These are phyloP conservation scores for Stachybotrys echinatus DNA, from an alignment of 2,329 filamentous ascomycete genomes.

Conservation along the genomic window DNA sequence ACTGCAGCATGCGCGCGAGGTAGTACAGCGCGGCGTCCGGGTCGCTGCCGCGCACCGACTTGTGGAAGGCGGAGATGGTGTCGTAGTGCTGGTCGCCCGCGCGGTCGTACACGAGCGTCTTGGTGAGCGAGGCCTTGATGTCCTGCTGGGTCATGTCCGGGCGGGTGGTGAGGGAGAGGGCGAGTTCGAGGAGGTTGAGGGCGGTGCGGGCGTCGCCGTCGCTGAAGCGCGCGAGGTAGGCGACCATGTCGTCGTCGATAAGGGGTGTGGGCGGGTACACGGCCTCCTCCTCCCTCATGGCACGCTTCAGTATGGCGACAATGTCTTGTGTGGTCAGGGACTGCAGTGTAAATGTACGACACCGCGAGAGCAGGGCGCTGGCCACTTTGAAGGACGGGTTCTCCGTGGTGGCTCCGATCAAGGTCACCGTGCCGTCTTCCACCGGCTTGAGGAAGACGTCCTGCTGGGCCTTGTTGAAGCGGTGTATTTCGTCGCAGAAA, in stretches of 20 bases:
- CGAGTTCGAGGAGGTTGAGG: constrained; percentile 85
- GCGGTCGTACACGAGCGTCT: constrained; percentile 91
- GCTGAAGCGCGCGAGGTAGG: constrained; percentile 78
- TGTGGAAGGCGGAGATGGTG: constrained; percentile 95
- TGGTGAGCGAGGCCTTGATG: constrained; percentile 79
- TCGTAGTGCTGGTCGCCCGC: constrained; percentile 97
- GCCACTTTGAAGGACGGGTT: constrained; percentile 95
- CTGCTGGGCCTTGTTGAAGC: constrained; percentile 88
- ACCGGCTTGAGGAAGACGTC: constrained; percentile 93
- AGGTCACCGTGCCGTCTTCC: constrained; percentile 81
- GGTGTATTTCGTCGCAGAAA: constrained; percentile 95
- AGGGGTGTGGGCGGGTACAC: constrained; percentile 43
- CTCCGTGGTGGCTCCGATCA: constrained; percentile 95
- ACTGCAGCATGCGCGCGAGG: constrained; percentile 90
- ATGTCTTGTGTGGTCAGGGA: constrained; percentile 71
- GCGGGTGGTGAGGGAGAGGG: constrained; percentile 62
- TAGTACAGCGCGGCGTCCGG: constrained; percentile 90
- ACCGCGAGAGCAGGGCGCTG: constrained; percentile 79
- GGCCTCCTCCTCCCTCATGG: constrained; percentile 56
- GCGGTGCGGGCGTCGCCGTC: constrained; percentile 92
- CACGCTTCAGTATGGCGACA: constrained; percentile 68
- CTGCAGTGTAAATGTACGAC: constrained; percentile 81
- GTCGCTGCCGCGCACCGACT: constrained; percentile 83
- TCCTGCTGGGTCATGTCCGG: constrained; percentile 64
- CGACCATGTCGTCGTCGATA: constrained; percentile 70